Base-by-base conservation (phyloP, 2,329 filamentous ascomycete species). In the Penicillium sp. region DNA sequence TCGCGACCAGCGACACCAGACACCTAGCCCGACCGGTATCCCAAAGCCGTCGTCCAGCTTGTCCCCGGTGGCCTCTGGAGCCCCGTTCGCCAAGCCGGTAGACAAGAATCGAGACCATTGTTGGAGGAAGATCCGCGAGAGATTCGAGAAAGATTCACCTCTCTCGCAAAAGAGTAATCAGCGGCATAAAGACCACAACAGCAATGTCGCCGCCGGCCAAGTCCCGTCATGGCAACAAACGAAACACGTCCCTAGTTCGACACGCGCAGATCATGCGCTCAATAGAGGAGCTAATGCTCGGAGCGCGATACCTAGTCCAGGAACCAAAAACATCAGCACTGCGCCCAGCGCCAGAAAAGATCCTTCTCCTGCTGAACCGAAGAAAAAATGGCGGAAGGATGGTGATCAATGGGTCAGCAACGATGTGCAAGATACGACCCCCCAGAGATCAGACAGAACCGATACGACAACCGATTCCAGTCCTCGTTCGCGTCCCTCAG, bases 231-330 rank as follows among this genome's bases (percentile, higher is more conserved):
- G 46, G 6, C 47, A 55, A 11, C 50, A 44, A n/a, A 43, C 35
- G 30, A 56, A 47, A 31, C 32, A 40, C 29, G 30, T 39, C 2
- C 40, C 39, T 28, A 30, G 26, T 23, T 28, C 36, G 12, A 12
- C 15, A 9, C 35, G 39, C 6, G 34, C 32, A 5, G 40, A 42
- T 10, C 42, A 44, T 13, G 9, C 25, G 9, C 32, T 20, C 4
- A 30, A 22, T 1, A 45, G 59, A 33, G 61, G 57, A 17, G 55
- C 54, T 8, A 67, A 60, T 40, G 51, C 59, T 14, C 56, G 59
- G 17, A 63, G 64, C 1, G 60, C 61, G 4, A 57, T 68, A 5
- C 50, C 65, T 4, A 66, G 57, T 22, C 63, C 66, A 7, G 59
- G 44, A 29, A 41, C 55, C 33, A 59, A 55, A 30, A 44, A 36